phyloP scores from a whole-genome alignment of 176 grass and related monocot species.

The Cenchrus purpureus region DNA sequence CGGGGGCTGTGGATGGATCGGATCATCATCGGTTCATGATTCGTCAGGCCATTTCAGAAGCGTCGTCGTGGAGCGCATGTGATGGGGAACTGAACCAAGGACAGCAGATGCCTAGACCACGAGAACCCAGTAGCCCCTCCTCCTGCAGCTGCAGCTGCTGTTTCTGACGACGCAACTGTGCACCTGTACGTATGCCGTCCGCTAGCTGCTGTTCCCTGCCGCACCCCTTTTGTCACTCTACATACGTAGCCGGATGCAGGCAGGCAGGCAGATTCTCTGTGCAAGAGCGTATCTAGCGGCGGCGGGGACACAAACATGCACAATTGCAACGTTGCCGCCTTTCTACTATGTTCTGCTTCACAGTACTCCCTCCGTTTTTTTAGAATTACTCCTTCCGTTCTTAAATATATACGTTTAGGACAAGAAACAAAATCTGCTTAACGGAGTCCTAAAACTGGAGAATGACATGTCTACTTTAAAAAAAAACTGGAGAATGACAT shows the following conservation, averaged over 20 bases:
- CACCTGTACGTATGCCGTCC: neutral
- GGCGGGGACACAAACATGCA: neutral
- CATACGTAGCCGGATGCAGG: neutral
- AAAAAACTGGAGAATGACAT: too few species aligned
- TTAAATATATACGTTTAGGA: too few species aligned
- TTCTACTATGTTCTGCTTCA: too few species aligned
- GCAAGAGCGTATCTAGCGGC: neutral
- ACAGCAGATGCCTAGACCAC: constrained; percentile 29
- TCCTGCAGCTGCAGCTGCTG: neutral
- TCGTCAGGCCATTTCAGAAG: neutral
- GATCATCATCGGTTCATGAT: constrained; percentile 38
- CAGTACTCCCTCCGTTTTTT: too few species aligned
- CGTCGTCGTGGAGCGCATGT: constrained; percentile 11
- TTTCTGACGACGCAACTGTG: neutral
- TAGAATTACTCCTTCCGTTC: too few species aligned
- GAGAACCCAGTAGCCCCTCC: neutral
- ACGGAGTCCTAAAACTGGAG: too few species aligned
- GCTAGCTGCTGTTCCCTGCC: neutral
- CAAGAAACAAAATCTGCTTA: too few species aligned
- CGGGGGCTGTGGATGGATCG: too few species aligned
- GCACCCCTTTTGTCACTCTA: constrained; percentile 28
- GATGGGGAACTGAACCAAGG: neutral
- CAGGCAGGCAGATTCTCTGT: constrained; percentile 27
- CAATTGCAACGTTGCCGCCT: neutral
- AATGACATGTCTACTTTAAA: too few species aligned